Evolutionary conservation across 1,139 yeast species (phyloP), one percentile per base, ranked within the genome.

Genomic region (Blastobotrys arbuscula): DNA sequence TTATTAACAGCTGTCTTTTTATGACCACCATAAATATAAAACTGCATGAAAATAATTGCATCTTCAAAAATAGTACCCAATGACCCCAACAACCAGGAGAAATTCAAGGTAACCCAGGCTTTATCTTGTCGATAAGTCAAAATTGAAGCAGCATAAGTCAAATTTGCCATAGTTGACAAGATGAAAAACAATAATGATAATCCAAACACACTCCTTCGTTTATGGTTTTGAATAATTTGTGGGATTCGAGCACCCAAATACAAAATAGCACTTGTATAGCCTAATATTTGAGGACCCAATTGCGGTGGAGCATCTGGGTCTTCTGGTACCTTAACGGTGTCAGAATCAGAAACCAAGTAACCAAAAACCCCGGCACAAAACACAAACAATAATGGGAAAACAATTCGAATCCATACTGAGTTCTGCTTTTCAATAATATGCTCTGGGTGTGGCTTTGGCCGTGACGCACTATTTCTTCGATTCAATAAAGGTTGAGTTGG

Each of bases 211-310:
- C 90, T 82, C 57, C 80, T 78, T 54, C 88, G 74, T 50, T 67
- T 63, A 65, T 83, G 77, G 65, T 85, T 85, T 62, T 82, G 88
- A 53, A 81, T 66, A 52, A 85, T 85, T 65, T 85, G 95, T 1
- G 95, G 95, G 49, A 85, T 75, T 53, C 95, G 71, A 1, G 95
- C 94, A 8, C 87, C 82, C 56, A 85, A 72, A 62, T 85, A 85
- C 47, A 85, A 70, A 1, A 72, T 55, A 0, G 95, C 94, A 2
- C 89, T 81, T 4, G 78, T 58, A 65, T 85, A 86, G 7, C 95
- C 95, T 56, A 82, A 71, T 4, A 82, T 58, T 63, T 82, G 88
- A 2, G 94, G 84, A 1, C 85, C 85, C 37, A 76, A 50, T n/a
- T 63, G 59, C 21, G 50, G 44, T 35, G 56, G 57, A 49, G 59